phyloP scores from a whole-genome alignment of 208 protist species.

The Strigomonas culicis region DNA sequence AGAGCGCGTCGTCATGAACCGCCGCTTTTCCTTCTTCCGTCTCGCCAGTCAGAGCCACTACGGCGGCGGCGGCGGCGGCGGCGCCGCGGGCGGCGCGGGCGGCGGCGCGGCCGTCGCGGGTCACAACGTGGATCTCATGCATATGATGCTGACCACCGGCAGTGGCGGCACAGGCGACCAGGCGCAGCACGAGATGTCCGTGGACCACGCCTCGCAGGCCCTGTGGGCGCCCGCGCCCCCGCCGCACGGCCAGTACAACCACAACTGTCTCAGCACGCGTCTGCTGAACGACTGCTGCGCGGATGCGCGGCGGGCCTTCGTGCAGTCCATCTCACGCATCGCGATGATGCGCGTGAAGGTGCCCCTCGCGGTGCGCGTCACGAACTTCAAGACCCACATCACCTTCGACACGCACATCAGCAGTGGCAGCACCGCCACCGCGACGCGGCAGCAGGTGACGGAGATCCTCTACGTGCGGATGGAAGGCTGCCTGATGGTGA shows the following conservation, averaged over 20 bases:
- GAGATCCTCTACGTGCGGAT: constrained; percentile 57
- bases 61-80: neutral
- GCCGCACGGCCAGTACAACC: constrained; percentile 7
- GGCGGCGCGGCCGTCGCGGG: neutral
- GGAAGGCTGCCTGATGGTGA: constrained; percentile 73
- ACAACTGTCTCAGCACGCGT: constrained; percentile 35
- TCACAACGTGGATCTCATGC: neutral
- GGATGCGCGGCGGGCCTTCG: constrained; percentile 77
- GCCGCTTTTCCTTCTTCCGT: constrained; percentile 39
- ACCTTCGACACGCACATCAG: constrained; percentile 75
- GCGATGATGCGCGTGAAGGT: constrained; percentile 27
- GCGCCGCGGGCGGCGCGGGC: neutral
- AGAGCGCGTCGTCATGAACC: constrained; percentile 61
- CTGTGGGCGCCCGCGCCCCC: neutral
- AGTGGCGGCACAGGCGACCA: no score
- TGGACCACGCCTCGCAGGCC: neutral
- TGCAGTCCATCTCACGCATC: constrained; percentile 57
- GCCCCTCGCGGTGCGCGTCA: constrained; percentile 45
- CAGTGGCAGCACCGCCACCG: constrained; percentile 2
- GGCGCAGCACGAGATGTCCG: no score
- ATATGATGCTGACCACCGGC: no score
- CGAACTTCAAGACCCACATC: constrained; percentile 51
- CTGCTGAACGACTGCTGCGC: constrained; percentile 76
- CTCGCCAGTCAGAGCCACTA: neutral
- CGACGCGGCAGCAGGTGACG: neutral